These are phyloP conservation scores for Saccharomyces hybrid DNA, from an alignment of 1,139 yeast species.

Conservation along the genomic window DNA sequence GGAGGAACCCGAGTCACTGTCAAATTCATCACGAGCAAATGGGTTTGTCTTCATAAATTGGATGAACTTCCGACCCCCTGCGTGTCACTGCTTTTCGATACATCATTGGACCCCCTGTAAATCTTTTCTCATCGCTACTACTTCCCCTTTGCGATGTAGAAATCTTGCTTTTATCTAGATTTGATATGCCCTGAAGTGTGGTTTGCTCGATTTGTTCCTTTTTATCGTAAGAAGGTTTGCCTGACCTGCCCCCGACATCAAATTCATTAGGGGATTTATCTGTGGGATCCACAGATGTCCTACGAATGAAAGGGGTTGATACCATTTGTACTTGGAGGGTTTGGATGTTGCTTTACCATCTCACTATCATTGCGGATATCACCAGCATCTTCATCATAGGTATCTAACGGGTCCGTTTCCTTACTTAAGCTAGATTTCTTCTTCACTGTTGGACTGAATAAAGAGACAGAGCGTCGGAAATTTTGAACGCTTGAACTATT, in stretches of 20 bases:
- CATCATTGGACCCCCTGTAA: background rate
- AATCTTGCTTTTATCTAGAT: background rate
- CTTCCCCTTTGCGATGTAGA: background rate
- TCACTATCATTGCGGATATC: background rate
- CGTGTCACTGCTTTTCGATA: background rate
- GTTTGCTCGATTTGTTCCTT: constrained; percentile 4
- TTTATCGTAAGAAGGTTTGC: background rate
- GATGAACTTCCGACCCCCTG: background rate
- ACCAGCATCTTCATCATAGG: background rate
- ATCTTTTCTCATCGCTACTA: background rate
- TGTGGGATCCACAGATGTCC: background rate
- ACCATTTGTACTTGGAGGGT: background rate
- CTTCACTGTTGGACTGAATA: constrained; percentile 8
- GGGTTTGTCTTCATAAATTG: background rate
- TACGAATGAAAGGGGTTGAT: background rate
- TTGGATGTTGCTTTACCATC: background rate
- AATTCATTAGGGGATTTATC: background rate
- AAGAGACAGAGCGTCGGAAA: constrained; percentile 5
- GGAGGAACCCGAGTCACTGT: background rate
- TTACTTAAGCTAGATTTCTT: constrained; percentile 24
- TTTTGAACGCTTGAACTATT: constrained; percentile 4
- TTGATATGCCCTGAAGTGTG: constrained; percentile 2
- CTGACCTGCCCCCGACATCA: background rate
- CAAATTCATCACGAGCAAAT: background rate
- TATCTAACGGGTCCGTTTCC: constrained; percentile 15